Conservation (phyloP, 2,329 filamentous ascomycete genomes). For the Pochonia chlamydosporia region DNA sequence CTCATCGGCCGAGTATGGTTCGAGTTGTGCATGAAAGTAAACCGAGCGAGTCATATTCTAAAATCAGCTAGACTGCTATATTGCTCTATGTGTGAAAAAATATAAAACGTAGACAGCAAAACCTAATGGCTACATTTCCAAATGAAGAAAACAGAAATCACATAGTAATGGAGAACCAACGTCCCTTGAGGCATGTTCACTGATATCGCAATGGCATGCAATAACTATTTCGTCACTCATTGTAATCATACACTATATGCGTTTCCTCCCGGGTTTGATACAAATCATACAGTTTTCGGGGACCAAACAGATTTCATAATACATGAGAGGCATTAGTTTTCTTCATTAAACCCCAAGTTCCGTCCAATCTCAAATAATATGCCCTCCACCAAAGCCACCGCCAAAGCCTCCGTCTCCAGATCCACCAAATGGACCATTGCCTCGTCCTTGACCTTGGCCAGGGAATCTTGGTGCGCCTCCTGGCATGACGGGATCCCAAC, state of each 20-base stretch:
- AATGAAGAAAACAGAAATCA: background rate
- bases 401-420: slow-evolving; percentile 28
- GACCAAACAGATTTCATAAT: background rate
- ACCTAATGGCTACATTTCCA: background rate
- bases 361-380: slow-evolving; percentile 21
- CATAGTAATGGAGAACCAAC: background rate
- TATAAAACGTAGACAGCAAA: background rate
- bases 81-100: background rate
- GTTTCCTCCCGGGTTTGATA: too few relatives aligned
- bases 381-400: slow-evolving; percentile 26
- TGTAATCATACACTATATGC: too few relatives aligned
- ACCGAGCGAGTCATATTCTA: too few relatives aligned
- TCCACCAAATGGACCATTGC: slow-evolving; percentile 33
- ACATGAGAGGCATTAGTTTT: background rate
- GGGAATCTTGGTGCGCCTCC: slow-evolving; percentile 46
- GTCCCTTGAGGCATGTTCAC: too few relatives aligned
- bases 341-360: too few relatives aligned
- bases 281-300: too few relatives aligned
- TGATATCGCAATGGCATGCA: too few relatives aligned
- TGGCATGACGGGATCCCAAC: slow-evolving; percentile 83
- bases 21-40: background rate
- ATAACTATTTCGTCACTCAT: too few relatives aligned
- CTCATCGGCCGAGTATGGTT: too few relatives aligned
- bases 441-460: slow-evolving; percentile 34
- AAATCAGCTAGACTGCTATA: background rate